These are phyloP conservation scores for Linaria vulgaris DNA, from an alignment of 257 asterid species.

Conservation along the genomic window DNA sequence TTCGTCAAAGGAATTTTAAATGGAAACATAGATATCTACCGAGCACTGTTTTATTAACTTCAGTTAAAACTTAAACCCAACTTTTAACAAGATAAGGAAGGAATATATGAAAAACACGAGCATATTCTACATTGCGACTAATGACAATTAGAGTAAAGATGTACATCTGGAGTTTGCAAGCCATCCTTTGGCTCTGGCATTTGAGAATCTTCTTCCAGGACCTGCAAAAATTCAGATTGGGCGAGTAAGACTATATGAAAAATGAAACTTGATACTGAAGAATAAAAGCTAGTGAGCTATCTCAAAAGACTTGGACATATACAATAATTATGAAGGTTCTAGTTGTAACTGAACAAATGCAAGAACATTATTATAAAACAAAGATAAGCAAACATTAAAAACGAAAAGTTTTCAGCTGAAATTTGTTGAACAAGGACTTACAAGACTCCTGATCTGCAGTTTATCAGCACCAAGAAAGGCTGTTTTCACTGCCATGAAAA, in stretches of 20 bases:
- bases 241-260: slow-evolving; percentile 12
- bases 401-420: neutral
- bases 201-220: slow-evolving; percentile 59
- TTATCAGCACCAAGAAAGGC: slow-evolving; percentile 48
- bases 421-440: slow-evolving; percentile 41
- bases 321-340: neutral
- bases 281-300: slow-evolving; percentile 17
- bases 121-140: neutral
- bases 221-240: slow-evolving; percentile 41
- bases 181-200: slow-evolving; percentile 51
- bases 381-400: neutral
- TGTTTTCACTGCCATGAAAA: slow-evolving; percentile 67
- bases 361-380: slow-evolving; percentile 12
- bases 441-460: slow-evolving; percentile 66
- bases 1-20: slow-evolving; percentile 4
- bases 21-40: neutral
- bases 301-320: neutral
- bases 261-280: slow-evolving; percentile 1
- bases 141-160: neutral
- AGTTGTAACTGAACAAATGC: neutral
- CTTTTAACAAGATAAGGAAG: neutral
- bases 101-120: neutral
- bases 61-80: slow-evolving; percentile 4
- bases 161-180: slow-evolving; percentile 80
- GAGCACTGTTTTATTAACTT: neutral